A percentile compares a stretch with the other conserved stretches of the same genome.
Conservation (phyloP, 768 basidiomycete species). For the Lentinula aciculospora region DNA sequence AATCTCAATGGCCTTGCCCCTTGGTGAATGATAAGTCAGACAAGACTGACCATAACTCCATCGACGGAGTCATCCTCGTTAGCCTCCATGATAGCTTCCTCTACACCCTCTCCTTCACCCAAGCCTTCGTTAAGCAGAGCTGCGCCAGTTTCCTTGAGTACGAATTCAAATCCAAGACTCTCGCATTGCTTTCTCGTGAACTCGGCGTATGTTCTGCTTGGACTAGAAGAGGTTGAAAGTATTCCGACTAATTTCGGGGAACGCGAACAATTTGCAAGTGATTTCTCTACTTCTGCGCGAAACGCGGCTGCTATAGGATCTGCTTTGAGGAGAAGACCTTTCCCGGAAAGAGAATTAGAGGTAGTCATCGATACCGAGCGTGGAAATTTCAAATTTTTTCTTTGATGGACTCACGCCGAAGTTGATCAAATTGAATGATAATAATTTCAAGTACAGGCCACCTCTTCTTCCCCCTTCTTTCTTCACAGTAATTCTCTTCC, state of each 20-base stretch:
- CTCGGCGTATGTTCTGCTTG: constrained; percentile 79
- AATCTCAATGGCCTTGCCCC: neutral
- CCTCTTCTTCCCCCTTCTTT: too few species aligned
- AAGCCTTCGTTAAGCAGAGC: constrained; percentile 35
- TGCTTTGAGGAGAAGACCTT: constrained; percentile 75
- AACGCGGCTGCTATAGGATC: constrained; percentile 71
- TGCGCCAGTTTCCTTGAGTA: constrained; percentile 67
- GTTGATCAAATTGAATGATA: too few species aligned
- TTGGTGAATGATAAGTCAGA: neutral
- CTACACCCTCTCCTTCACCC: constrained; percentile 83
- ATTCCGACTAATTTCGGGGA: constrained; percentile 85
- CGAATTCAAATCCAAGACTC: constrained; percentile 82
- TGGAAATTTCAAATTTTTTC: neutral
- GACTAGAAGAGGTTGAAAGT: constrained; percentile 76
- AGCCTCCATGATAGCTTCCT: constrained; percentile 93
- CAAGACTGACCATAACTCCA: constrained; percentile 83
- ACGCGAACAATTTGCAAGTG: constrained; percentile 22
- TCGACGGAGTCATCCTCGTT: constrained; percentile 83
- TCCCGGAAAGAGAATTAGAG: constrained; percentile 16
- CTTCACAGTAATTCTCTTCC: too few species aligned
- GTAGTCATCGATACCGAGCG: neutral
- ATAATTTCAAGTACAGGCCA: too few species aligned
- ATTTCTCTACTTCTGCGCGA: constrained; percentile 58
- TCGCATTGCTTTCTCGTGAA: constrained; percentile 92
- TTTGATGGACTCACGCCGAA: too few species aligned